These are phyloP conservation scores for Cyclotella cryptica DNA, from an alignment of 108 stramenopile species.

Conservation along the genomic window DNA sequence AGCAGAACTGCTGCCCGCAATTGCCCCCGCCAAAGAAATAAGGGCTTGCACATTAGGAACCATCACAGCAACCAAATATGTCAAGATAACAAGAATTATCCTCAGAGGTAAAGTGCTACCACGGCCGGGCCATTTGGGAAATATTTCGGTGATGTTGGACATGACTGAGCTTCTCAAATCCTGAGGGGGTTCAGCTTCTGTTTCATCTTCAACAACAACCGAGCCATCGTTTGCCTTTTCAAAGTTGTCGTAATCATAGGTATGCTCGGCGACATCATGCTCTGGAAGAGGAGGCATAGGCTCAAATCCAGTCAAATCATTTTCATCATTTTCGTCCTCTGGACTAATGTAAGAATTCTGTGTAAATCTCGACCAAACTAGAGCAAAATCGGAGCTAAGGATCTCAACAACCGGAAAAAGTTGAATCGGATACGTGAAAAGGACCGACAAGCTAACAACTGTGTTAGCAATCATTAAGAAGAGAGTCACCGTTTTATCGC, in stretches of 20 bases:
- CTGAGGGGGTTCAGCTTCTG: neutral
- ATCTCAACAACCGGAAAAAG: slow-evolving; percentile 74
- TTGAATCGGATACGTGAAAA: slow-evolving; percentile 74
- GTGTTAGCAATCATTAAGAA: slow-evolving; percentile 65
- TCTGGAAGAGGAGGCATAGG: slow-evolving; percentile 62
- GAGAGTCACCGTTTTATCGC: slow-evolving; percentile 9
- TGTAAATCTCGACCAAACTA: neutral
- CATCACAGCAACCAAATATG: slow-evolving; percentile 62
- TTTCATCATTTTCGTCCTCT: slow-evolving; percentile 30
- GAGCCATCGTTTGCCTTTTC: slow-evolving; percentile 10
- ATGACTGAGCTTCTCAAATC: slow-evolving; percentile 30
- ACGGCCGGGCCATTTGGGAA: slow-evolving; percentile 34
- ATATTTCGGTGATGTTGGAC: slow-evolving; percentile 36
- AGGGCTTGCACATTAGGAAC: slow-evolving; percentile 76
- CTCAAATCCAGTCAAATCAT: slow-evolving; percentile 59
- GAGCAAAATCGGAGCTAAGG: slow-evolving; percentile 38
- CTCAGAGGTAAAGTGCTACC: slow-evolving; percentile 62
- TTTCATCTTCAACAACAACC: neutral
- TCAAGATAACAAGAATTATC: slow-evolving; percentile 56
- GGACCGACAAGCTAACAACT: slow-evolving; percentile 60
- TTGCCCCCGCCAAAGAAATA: slow-evolving; percentile 71
- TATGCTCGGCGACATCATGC: slow-evolving; percentile 46
- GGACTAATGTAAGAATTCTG: neutral
- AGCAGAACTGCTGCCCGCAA: slow-evolving; percentile 70
- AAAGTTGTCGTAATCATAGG: slow-evolving; percentile 14